Evolutionary conservation across 768 basidiomycete genomes (phyloP).

Genomic region (Phanerodontia chrysosporium): DNA sequence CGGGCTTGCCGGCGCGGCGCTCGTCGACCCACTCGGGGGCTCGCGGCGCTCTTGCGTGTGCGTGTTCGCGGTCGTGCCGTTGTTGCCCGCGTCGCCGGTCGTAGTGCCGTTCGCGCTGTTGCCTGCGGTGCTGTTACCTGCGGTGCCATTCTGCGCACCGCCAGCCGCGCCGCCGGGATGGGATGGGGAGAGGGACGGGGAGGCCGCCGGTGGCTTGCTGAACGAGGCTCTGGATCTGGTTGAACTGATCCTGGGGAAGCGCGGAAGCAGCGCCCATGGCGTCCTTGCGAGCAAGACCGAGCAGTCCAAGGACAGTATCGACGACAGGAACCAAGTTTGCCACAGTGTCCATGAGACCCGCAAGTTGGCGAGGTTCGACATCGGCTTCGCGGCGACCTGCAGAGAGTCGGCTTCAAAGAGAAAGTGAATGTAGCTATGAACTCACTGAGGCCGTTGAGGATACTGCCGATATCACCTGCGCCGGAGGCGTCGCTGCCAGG

Average conservation of each 20-base stretch:
- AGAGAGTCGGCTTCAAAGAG: neutral
- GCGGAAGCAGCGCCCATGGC: neutral
- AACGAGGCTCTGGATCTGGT: neutral
- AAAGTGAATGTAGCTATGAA: neutral
- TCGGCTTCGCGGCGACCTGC: neutral
- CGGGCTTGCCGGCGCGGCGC: neutral
- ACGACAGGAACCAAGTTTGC: neutral
- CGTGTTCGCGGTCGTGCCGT: neutral
- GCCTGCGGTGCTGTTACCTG: neutral
- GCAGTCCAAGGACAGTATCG: neutral
- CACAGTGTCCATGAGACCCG: neutral
- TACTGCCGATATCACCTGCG: neutral
- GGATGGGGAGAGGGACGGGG: neutral
- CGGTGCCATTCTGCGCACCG: neutral
- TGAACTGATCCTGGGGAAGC: neutral
- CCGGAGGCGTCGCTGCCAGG: neutral
- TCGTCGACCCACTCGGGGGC: neutral
- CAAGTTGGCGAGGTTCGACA: conserved; percentile 9
- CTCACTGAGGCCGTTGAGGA: neutral
- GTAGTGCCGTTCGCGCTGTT: neutral
- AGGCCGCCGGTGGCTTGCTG: neutral
- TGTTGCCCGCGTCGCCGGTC: neutral
- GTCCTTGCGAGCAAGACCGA: conserved; percentile 3
- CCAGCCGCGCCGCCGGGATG: neutral
- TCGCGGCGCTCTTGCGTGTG: neutral